Evolutionary conservation across 169 alveolate genomes (phyloP), one percentile per base, ranked within the genome.

Genomic region (Eimeria nieschulzi): DNA sequence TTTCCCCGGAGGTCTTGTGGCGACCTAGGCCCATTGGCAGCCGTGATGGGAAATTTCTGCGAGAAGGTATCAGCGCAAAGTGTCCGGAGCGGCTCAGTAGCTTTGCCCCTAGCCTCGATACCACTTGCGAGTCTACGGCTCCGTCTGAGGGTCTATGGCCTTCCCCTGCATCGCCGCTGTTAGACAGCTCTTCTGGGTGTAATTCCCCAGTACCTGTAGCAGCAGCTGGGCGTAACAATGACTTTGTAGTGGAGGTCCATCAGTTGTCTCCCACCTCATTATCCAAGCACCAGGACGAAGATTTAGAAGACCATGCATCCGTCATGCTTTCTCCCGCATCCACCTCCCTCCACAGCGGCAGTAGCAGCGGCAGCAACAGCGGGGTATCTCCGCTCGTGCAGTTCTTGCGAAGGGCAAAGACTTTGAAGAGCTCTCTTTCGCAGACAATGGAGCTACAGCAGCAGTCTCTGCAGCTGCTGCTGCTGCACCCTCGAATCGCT

Each of bases 391-490:
- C 87, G 25, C n/a, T 78, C 19, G 87, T 78, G 23, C 72, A 78
- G 17, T 78, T 78, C 33, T 61, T 78, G 55, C 17, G 87, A 21
- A 9, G 54, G 3, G 46, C 87, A 2, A 78, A 78, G 56, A 9
- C 72, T 33, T 54, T 78, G n/a, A 78, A 78, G 56, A 23, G 53
- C 56, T 78, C 87, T 5, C 72, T 78, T 21, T 17, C 87, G 13
- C 87, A 33, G 23, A 78, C 87, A 23, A 78, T 78, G 72, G 87
- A 78, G 87, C 46, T 55, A 71, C 87, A 78, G 87, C 87, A 78
- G 72, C 87, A 78, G 55, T 54, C 87, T 39, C 87, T 78, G 87
- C 87, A 78, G 72, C 87, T 78, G 87, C 87, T 78, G 72, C 87
- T 78, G 72, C 55, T 78, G 87, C 87, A 78, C 72, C 87, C 87